These are phyloP conservation scores for Botrytis medusae DNA, from an alignment of 2,329 filamentous ascomycete genomes.

Conservation along the genomic window DNA sequence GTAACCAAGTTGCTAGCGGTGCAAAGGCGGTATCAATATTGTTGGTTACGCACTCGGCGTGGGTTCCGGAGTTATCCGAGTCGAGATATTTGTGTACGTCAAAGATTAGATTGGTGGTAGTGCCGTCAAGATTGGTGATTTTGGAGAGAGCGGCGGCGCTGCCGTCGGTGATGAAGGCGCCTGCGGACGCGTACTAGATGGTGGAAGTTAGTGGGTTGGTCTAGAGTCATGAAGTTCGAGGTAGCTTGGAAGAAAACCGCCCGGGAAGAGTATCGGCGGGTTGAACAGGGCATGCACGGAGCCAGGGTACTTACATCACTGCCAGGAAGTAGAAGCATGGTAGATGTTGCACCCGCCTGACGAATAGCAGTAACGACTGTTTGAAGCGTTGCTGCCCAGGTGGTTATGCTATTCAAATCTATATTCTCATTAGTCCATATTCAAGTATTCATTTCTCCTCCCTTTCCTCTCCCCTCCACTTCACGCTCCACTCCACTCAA, in stretches of 20 bases:
- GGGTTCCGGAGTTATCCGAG: conserved; percentile 54
- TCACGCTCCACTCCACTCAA: not conserved
- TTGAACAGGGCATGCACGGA: not conserved
- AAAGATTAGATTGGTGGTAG: conserved; percentile 55
- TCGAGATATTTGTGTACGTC: conserved; percentile 64
- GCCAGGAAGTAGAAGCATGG: conserved; percentile 65
- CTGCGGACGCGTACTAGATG: conserved; percentile 50
- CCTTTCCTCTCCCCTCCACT: too few species aligned
- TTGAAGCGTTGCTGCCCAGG: conserved; percentile 62
- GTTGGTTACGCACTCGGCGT: conserved; percentile 53
- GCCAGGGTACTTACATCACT: conserved; percentile 43
- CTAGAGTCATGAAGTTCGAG: not conserved
- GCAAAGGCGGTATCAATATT: conserved; percentile 50
- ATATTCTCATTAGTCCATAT: not conserved
- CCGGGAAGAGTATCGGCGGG: not conserved
- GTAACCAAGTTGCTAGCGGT: conserved; percentile 49
- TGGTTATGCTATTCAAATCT: conserved; percentile 45
- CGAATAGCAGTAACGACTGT: conserved; percentile 65
- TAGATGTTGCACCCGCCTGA: conserved; percentile 58
- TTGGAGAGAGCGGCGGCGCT: conserved; percentile 52
- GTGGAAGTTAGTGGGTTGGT: not conserved
- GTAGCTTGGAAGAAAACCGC: not conserved
- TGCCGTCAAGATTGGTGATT: conserved; percentile 59
- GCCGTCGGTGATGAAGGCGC: conserved; percentile 49
- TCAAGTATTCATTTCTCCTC: conserved; percentile 13